Conservation (phyloP, 495 filamentous ascomycete species). For the Penicillium diatomitis region DNA sequence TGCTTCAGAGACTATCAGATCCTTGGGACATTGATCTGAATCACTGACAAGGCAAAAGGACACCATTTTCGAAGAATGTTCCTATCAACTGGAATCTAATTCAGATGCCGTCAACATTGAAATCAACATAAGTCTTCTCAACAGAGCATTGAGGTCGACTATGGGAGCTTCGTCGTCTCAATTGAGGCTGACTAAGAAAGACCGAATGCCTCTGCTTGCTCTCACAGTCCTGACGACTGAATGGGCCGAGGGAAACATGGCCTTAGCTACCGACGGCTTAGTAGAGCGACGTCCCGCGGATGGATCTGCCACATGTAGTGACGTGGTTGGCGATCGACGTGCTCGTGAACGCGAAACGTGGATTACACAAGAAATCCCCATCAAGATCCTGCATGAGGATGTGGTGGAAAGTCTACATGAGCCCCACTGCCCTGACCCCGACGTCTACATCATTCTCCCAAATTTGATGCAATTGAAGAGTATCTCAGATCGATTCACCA, state of each 20-base stretch:
- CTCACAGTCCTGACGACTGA: constrained; percentile 66
- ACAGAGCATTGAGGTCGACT: constrained; percentile 80
- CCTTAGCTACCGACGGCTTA: constrained; percentile 31
- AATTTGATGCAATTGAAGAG: constrained; percentile 74
- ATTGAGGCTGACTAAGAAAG: constrained; percentile 87
- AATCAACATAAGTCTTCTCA: constrained; percentile 70
- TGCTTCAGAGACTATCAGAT: no score
- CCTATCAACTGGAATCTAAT: constrained; percentile 76
- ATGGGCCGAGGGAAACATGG: constrained; percentile 36
- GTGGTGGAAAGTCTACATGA: constrained; percentile 82
- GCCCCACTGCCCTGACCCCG: constrained; percentile 80
- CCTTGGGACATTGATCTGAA: background rate
- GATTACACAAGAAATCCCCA: constrained; percentile 94
- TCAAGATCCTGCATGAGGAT: constrained; percentile 71
- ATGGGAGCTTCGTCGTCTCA: constrained; percentile 64
- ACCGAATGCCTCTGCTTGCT: constrained; percentile 70
- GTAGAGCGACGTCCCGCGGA: constrained; percentile 11
- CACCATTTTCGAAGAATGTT: constrained; percentile 63
- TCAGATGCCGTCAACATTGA: constrained; percentile 85
- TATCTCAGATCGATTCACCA: constrained; percentile 90
- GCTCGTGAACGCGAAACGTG: constrained; percentile 65
- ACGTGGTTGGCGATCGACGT: constrained; percentile 38
- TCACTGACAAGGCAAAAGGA: constrained; percentile 38
- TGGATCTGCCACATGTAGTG: constrained; percentile 7
- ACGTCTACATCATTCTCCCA: constrained; percentile 87